Conservation (phyloP, 352 stramenopile species). For the Globisporangium okanoganense region DNA sequence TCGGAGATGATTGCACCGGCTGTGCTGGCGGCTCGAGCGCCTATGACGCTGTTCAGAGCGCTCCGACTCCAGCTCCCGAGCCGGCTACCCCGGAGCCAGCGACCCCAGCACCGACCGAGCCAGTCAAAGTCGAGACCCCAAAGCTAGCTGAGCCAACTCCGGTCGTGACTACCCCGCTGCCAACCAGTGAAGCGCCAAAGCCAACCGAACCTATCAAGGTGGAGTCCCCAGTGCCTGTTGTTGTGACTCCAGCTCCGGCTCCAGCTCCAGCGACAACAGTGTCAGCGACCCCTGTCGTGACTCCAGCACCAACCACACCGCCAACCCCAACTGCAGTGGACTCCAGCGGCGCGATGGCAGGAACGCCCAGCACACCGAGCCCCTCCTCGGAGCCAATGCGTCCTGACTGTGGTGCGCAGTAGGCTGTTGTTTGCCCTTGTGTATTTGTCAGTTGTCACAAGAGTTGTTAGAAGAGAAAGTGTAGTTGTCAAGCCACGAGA, state of each 20-base stretch:
- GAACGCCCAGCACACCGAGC: background rate
- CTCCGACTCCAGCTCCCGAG: background rate
- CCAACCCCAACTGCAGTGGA: background rate
- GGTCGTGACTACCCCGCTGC: background rate
- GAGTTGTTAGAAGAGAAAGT: background rate
- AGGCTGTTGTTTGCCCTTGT: background rate
- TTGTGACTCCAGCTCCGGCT: background rate
- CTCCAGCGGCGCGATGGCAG: background rate
- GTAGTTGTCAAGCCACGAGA: background rate
- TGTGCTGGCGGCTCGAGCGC: slow-evolving; percentile 3
- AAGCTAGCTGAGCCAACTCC: background rate
- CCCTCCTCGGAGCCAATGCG: background rate
- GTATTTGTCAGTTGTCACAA: background rate
- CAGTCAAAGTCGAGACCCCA: background rate
- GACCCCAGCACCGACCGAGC: background rate
- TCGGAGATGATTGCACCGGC: slow-evolving; percentile 7
- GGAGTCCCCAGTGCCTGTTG: background rate
- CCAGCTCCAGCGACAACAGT: background rate
- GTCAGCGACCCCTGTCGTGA: background rate
- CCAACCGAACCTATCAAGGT: background rate
- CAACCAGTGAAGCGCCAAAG: background rate
- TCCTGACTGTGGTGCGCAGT: background rate
- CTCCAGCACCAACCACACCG: background rate
- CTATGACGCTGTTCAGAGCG: background rate
- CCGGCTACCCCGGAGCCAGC: background rate